Evolutionary conservation across 495 filamentous ascomycete species (phyloP).

Genomic region (Trichoderma gamsii): DNA sequence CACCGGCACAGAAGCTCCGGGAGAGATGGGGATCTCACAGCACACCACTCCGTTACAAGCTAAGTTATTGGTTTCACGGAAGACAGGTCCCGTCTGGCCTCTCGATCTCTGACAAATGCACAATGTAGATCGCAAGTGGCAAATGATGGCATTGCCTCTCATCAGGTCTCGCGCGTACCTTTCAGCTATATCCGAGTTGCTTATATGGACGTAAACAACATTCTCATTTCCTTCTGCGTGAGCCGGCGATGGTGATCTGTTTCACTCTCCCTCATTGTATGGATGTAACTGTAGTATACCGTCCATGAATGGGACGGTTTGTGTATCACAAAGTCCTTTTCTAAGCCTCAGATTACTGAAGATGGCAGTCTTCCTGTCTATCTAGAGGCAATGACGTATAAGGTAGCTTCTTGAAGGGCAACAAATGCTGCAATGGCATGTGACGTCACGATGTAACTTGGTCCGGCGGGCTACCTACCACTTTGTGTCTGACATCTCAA

Average conservation of each 20-base stretch:
- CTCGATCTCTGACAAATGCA: background rate
- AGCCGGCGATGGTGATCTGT: background rate
- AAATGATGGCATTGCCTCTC: background rate
- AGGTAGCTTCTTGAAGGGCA: background rate
- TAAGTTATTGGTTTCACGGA: background rate
- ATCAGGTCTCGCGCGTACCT: background rate
- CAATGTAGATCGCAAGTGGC: background rate
- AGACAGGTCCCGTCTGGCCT: background rate
- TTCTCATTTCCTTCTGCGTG: background rate
- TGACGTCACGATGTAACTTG: constrained; percentile 1
- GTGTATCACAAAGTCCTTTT: background rate
- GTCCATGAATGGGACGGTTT: background rate
- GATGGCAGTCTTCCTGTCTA: background rate
- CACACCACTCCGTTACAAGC: background rate
- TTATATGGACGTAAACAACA: background rate
- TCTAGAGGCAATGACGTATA: constrained; percentile 7
- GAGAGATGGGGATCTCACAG: background rate
- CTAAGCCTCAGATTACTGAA: background rate
- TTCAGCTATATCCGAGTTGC: background rate
- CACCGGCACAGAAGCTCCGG: constrained; percentile 1
- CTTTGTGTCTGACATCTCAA: background rate
- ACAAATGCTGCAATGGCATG: background rate
- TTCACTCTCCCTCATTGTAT: background rate
- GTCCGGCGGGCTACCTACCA: background rate
- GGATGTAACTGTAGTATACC: background rate